Evolutionary conservation across 495 filamentous ascomycete species (phyloP), one percentile per base, ranked within the genome.

Genomic region (Lasiosphaeris hirsuta): DNA sequence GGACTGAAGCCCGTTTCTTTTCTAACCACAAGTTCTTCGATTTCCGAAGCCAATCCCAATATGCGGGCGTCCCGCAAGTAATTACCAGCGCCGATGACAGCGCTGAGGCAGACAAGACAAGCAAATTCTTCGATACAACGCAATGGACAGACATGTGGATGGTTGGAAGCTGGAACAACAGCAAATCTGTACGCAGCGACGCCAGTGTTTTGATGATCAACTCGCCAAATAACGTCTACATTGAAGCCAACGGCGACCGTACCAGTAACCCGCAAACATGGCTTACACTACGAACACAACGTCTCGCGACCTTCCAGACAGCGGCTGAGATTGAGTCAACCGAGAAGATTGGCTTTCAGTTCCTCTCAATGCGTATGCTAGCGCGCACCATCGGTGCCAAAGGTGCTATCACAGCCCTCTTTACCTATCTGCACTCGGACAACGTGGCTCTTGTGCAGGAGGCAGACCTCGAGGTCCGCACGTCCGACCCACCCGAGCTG

Each of bases 401-500:
- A 0, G 86, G 87, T 45, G 87, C 85, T 33, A 84, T 87, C 49
- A 85, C 85, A 0, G 87, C 86, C 37, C 78, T 89, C 57, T 90
- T 92, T 70, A 90, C 88, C 17, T 86, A 86, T 61, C 67, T 67
- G 7, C 60, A 67, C 40, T 44, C 52, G 23, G 54, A 60, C 19
- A 54, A 68, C 11, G 71, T 78, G 14, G 51, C 62, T 23, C 39
- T 68, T 10, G 81, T 85, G 35, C 85, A 88, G 62, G 88, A 93
- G 70, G 83, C 85, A 0, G 90, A 94, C 63, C 79, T 94, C 41
- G 90, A 96, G 64, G 83, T 90, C 56, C 76, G 87, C 13, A 90
- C 87, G 0, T 69, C 69, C 1, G 86, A 85, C 55, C 77, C 82
- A 0, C 64, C 67, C 3, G 66, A 81, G 50, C 72, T 73, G 4